A percentile compares a stretch with the other conserved stretches of the same genome.
These are phyloP conservation scores for Fusarium sp. DNA, from an alignment of 2,329 filamentous ascomycete species.

Conservation along the genomic window DNA sequence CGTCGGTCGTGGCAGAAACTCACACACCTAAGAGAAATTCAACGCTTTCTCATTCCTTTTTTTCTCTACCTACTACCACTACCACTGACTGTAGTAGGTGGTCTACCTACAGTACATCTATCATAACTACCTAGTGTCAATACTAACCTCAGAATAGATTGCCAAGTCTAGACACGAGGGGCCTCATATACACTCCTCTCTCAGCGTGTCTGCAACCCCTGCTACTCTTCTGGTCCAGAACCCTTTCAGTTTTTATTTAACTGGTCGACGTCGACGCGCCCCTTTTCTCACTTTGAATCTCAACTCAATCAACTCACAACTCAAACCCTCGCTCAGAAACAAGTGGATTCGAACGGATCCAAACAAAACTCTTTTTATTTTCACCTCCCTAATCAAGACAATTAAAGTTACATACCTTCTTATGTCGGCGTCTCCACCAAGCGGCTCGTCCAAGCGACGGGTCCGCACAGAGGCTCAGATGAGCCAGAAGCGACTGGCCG, in stretches of 20 bases:
- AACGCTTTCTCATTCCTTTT: conserved; percentile 13
- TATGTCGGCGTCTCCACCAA: conserved; percentile 32
- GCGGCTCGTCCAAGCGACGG: conserved; percentile 31
- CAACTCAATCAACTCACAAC: conserved; percentile 2
- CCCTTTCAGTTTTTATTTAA: conserved; percentile 25
- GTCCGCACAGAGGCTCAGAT: conserved; percentile 44
- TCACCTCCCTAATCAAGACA: conserved; percentile 12
- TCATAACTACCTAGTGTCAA: conserved; percentile 9
- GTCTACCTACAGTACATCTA: no score
- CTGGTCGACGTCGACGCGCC: conserved; percentile 34
- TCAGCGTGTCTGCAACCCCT: neutral
- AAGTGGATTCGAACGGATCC: conserved; percentile 1
- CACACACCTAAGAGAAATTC: conserved; percentile 17
- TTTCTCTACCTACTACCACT: neutral
- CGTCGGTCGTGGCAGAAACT: conserved; percentile 1
- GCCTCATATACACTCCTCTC: neutral
- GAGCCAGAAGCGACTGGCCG: conserved; percentile 43
- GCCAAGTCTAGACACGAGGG: conserved; percentile 12
- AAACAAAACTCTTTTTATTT: neutral
- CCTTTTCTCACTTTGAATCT: neutral
- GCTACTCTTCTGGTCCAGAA: neutral
- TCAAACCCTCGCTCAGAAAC: conserved; percentile 8
- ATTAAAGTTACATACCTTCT: neutral
- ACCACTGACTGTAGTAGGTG: no score
- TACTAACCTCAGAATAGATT: neutral